Percentiles rank a stretch among this genome's conserved stretches.
Conservation (phyloP, 2,329 filamentous ascomycete species). For the Ploettnerulaceae sp. region DNA sequence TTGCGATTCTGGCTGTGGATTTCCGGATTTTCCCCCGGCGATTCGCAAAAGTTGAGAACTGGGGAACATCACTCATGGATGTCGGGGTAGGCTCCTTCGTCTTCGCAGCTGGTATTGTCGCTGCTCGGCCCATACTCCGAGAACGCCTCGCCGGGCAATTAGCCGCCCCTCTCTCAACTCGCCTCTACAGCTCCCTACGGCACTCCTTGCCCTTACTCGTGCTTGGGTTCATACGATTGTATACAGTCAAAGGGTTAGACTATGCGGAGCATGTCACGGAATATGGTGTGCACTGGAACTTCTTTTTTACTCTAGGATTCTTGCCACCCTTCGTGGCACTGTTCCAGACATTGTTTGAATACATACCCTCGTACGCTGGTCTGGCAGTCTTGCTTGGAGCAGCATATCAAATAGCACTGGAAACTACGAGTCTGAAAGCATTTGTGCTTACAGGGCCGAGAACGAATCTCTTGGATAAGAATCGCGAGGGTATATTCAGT, state of each 20-base stretch:
- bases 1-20: conserved; percentile 94
- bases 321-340: conserved; percentile 84
- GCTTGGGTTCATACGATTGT: conserved; percentile 74
- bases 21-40: conserved; percentile 88
- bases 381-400: conserved; percentile 66
- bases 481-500: conserved; percentile 92
- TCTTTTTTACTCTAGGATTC: conserved; percentile 93
- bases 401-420: conserved; percentile 70
- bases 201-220: conserved; percentile 79
- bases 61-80: conserved; percentile 99
- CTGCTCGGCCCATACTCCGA: conserved; percentile 73
- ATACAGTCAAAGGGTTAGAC: conserved; percentile 88
- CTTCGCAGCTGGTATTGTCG: conserved; percentile 88
- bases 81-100: conserved; percentile 96
- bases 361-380: conserved; percentile 71
- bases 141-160: conserved; percentile 49
- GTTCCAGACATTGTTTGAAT: conserved; percentile 65
- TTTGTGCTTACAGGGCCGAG: conserved; percentile 82
- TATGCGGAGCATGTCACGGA: conserved; percentile 97
- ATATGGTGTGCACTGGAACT: conserved; percentile 99
- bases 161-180: conserved; percentile 45
- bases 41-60: conserved; percentile 98
- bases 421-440: conserved; percentile 71
- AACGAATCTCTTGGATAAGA: conserved; percentile 75
- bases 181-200: conserved; percentile 63